Percentiles rank a stretch among this genome's conserved stretches.
Evolutionary conservation across 768 basidiomycete genomes (phyloP).

Genomic region (Panellus pusillus): DNA sequence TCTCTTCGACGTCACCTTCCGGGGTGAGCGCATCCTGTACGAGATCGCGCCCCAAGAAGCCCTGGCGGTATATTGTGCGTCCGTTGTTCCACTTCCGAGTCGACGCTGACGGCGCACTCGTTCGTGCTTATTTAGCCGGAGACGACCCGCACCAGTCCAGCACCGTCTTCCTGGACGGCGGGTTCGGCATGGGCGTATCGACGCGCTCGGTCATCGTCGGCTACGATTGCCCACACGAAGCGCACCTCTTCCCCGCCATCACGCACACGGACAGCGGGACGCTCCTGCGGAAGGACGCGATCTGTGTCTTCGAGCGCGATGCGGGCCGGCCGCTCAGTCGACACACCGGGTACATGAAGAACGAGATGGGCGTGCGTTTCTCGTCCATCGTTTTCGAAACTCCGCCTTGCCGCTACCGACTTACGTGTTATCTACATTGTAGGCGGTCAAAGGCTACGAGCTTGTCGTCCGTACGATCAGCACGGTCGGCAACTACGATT

Average conservation of each 20-base stretch:
- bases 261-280: conserved; percentile 47
- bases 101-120: no score
- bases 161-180: conserved; percentile 63
- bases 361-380: conserved; percentile 47
- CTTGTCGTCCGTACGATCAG: conserved; percentile 55
- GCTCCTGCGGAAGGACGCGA: conserved; percentile 48
- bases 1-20: conserved; percentile 60
- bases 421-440: no score
- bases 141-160: conserved; percentile 61
- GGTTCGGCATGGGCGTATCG: conserved; percentile 60
- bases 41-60: conserved; percentile 65
- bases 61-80: conserved; percentile 54
- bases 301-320: conserved; percentile 68
- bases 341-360: conserved; percentile 52
- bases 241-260: conserved; percentile 59
- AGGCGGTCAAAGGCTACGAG: conserved; percentile 58
- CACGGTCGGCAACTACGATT: conserved; percentile 62
- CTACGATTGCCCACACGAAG: conserved; percentile 67
- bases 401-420: no score
- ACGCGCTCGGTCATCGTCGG: conserved; percentile 64
- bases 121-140: conserved; percentile 38
- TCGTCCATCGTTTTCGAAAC: no score
- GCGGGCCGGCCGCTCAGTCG: conserved; percentile 55
- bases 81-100: no score
- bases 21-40: conserved; percentile 60